Evolutionary conservation across 1,284 basidiomycete genomes (phyloP).

Genomic region (Coniferiporia weirii): DNA sequence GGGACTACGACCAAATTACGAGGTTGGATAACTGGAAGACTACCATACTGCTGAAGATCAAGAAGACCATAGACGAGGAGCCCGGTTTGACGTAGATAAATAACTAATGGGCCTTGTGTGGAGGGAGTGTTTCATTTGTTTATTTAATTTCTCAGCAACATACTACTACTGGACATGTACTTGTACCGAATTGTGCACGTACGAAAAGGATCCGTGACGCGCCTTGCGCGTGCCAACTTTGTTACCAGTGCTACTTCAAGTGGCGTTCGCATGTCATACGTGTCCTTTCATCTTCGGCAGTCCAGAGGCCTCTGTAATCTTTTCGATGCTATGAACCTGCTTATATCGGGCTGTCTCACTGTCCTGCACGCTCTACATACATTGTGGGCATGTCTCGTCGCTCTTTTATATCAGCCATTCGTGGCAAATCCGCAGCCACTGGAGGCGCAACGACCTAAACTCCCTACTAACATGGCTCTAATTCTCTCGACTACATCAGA

Average conservation of each 20-base stretch:
- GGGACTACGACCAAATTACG: constrained; percentile 83
- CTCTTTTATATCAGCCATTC: constrained; percentile 35
- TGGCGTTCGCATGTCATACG: background rate
- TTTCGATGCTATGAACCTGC: constrained; percentile 8
- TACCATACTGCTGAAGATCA: constrained; percentile 80
- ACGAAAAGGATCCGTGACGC: background rate
- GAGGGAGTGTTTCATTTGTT: background rate
- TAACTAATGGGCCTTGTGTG: background rate
- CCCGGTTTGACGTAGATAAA: constrained; percentile 38
- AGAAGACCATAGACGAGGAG: constrained; percentile 68
- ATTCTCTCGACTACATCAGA: constrained; percentile 40
- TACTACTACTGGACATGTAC: background rate
- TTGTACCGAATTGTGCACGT: background rate
- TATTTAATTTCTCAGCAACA: background rate
- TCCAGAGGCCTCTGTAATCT: background rate
- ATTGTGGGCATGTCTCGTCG: constrained; percentile 36
- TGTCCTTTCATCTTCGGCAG: background rate
- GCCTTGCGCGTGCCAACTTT: background rate
- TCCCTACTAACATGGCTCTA: constrained; percentile 61
- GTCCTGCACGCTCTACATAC: constrained; percentile 37
- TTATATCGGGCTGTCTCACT: constrained; percentile 5
- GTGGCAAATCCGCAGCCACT: constrained; percentile 41
- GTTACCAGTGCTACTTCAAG: background rate
- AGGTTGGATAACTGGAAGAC: constrained; percentile 97
- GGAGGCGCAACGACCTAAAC: constrained; percentile 42